Base-by-base conservation (phyloP, 2,329 filamentous ascomycete genomes). In the Blastomyces parvus region DNA sequence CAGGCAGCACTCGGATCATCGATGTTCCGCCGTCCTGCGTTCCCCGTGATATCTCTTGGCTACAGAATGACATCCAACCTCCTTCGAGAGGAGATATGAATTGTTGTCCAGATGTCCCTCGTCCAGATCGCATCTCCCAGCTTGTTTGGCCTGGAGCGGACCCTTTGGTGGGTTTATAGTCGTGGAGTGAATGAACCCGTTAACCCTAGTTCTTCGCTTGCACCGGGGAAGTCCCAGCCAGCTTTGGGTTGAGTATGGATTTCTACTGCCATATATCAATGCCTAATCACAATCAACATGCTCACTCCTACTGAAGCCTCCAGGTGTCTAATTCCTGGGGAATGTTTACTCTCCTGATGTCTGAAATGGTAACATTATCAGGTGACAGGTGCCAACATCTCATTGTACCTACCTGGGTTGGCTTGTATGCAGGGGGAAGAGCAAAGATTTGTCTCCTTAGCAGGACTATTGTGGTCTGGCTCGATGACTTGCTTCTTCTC, bases 1-100 rank as follows among this genome's bases (percentile, higher is more conserved):
- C 30, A 50, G 59, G 48, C 59, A 50, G 6, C 59, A 50, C 44
- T 60, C 59, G 27, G 59, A 11, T 25, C 14, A 60, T 53, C 9
- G 7, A 38, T 60, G 19, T 60, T 53, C 59, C 59, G 59, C 22
- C 0, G 9, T 8, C 0, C n/a, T 44, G 19, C 14, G 8, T 3
- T 36, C 19, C 42, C 42, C 42, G 42, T 46, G 44, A 46, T 46
- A n/a, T 46, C n/a, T 46, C 40, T 42, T 42, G 40, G 40, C 3
- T 30, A 30, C 4, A 30, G 27, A 30, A 2, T 30, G 27, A 30
- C 2, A 30, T 30, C 27, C 27, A 2, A 30, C n/a, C n/a, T n/a
- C n/a, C n/a, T 14, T 0, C 38, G 9, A 17, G 38, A 38, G 13
- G 17, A n/a, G 42, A 46, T 46, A 19, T 46, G 14, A n/a, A n/a